Base-by-base conservation (phyloP, 129 eudicot genomes). In the Centaurea solstitialis region DNA sequence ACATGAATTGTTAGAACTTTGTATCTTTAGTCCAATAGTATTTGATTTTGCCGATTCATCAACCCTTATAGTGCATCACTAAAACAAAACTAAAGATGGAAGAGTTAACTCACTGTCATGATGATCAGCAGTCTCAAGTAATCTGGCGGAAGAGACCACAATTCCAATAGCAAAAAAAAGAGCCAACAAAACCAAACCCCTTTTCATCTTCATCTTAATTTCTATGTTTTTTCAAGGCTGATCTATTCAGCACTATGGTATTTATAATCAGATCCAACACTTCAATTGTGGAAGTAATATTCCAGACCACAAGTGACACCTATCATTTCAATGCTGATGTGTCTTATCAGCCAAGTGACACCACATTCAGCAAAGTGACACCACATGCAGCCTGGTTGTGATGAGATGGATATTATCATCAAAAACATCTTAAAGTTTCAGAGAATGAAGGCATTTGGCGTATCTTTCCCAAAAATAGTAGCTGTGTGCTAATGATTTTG, bases 81-180 rank as follows among this genome's bases (percentile, higher is more conserved):
- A 23, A 71, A 64, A 11, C n/a, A 22, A 41, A 79, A 9, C n/a
- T 2, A 74, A 17, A 67, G 50, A 9, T 10, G 45, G 13, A 6
- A 26, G 24, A 30, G 64, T 30, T 53, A 76, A 77, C 82, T 57
- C 69, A 83, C 86, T 39, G n/a, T n/a, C n/a, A n/a, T n/a, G n/a
- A 30, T 72, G 75, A 64, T 77, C 70, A 72, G 79, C 74, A 30
- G 40, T 83, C 41, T 83, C 40, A 33, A 83, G 72, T 33, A 26
- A 72, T 83, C 86, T 83, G 24, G 86, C 86, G 18, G 86, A 83
- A 40, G 82, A 83, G 12, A 77, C 67, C 41, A 83, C 67, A 17
- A 77, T 62, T 7, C 82, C 78, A 37, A 83, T 21, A 62, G 82
- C 79, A 72, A 83, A 83, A 71, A 83, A 64, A 77, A 83, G 43